Conservation (phyloP, 2,329 filamentous ascomycete genomes). For the Fusarium lyarnte region DNA sequence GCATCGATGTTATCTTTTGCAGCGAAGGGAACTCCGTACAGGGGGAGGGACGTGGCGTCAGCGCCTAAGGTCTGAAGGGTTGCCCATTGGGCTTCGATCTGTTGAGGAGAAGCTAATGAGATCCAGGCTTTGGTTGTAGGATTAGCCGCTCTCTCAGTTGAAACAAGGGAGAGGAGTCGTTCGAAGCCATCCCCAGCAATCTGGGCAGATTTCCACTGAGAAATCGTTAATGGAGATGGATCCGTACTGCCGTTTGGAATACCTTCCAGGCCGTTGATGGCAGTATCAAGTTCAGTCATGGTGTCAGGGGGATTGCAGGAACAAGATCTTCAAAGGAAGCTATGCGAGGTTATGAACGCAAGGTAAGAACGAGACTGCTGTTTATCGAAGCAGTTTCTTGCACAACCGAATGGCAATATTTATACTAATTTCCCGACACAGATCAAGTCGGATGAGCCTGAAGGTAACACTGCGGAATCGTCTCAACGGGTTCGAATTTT, state of each 20-base stretch:
- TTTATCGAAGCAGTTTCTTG: background rate
- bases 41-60: slow-evolving; percentile 49
- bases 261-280: background rate
- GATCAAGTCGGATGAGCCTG: slow-evolving; percentile 3
- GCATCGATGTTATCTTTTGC: slow-evolving; percentile 67
- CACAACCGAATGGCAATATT: background rate
- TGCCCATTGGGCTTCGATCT: slow-evolving; percentile 39
- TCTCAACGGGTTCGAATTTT: background rate
- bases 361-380: background rate
- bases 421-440: background rate
- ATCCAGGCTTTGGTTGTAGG: slow-evolving; percentile 46
- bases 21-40: slow-evolving; percentile 67
- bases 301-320: background rate
- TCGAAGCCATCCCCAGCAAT: slow-evolving; percentile 38
- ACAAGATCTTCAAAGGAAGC: background rate
- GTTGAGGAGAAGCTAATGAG: slow-evolving; percentile 42
- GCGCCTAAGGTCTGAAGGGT: slow-evolving; percentile 12
- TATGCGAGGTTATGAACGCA: background rate
- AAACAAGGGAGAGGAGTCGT: slow-evolving; percentile 41
- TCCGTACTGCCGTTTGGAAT: background rate
- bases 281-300: background rate
- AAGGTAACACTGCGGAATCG: background rate
- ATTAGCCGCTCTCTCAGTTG: slow-evolving; percentile 31
- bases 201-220: slow-evolving; percentile 43
- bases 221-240: slow-evolving; percentile 29